A percentile compares a stretch with the other conserved stretches of the same genome.
These are phyloP conservation scores for Acaromyces ingoldii DNA, from an alignment of 1,284 basidiomycete species.

Conservation along the genomic window DNA sequence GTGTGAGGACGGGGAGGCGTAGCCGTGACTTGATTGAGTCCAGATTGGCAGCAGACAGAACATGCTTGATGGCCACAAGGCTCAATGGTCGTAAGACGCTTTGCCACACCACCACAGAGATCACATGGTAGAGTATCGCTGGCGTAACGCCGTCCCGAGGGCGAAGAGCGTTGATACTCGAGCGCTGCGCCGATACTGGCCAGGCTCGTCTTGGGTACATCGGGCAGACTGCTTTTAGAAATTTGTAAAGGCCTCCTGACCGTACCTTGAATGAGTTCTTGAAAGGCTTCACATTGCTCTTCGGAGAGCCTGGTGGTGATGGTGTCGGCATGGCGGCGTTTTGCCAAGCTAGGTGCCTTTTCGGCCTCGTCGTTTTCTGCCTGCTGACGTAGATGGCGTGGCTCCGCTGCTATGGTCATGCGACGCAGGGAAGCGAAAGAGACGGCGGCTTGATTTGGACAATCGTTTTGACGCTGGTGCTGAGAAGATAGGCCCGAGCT, in stretches of 20 bases:
- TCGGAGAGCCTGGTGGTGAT: no score
- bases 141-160: neutral
- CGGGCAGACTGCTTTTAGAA: neutral
- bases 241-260: neutral
- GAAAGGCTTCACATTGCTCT: no score
- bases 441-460: no score
- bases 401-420: no score
- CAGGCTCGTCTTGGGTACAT: neutral
- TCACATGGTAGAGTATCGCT: neutral
- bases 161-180: neutral
- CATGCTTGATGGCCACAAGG: conserved; percentile 13
- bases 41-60: conserved; percentile 8
- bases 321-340: no score
- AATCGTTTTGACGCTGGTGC: no score
- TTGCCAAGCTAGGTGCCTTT: no score
- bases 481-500: no score
- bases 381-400: no score
- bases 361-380: no score
- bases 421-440: no score
- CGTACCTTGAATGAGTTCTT: conserved; percentile 4
- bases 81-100: conserved; percentile 6
- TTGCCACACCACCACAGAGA: conserved; percentile 7
- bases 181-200: conserved; percentile 1
- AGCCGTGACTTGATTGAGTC: conserved; percentile 13
- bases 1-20: conserved; percentile 9